A percentile compares a stretch with the other conserved stretches of the same genome.
Conservation (phyloP, 2,329 filamentous ascomycete genomes). For the Microcera coccophila region DNA sequence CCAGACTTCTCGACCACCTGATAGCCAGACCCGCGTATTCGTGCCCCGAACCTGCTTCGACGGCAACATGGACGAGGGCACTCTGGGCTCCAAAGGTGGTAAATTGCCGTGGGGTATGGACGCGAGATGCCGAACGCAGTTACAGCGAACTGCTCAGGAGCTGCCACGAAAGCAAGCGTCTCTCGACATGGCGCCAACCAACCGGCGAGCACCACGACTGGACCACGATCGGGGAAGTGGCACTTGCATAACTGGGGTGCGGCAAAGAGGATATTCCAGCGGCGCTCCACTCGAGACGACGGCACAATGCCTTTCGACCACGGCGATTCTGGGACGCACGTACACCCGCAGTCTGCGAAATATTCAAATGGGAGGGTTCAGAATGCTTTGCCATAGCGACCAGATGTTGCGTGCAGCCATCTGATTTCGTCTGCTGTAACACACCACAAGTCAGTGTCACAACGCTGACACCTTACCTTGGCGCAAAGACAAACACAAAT, state of each 20-base stretch:
- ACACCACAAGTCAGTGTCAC: neutral
- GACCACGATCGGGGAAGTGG: conserved; percentile 24
- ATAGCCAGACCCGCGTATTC: conserved; percentile 25
- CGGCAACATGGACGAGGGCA: conserved; percentile 15
- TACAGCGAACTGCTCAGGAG: conserved; percentile 30
- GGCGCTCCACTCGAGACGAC: conserved; percentile 19
- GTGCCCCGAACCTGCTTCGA: conserved; percentile 12
- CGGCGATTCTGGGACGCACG: conserved; percentile 15
- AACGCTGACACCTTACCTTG: too few species aligned
- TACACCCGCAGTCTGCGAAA: conserved; percentile 23
- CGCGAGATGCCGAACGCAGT: conserved; percentile 14
- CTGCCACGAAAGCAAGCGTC: conserved; percentile 39
- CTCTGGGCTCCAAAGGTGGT: too few species aligned
- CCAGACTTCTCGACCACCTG: conserved; percentile 21
- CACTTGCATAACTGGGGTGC: conserved; percentile 27
- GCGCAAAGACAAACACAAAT: too few species aligned
- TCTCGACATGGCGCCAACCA: conserved; percentile 27
- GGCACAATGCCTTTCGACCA: conserved; percentile 26
- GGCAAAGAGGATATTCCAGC: conserved; percentile 7
- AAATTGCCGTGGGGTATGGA: conserved; percentile 17
- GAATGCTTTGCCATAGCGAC: too few species aligned
- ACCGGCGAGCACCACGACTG: conserved; percentile 24
- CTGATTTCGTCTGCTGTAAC: neutral
- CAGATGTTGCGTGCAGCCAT: too few species aligned
- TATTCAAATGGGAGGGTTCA: conserved; percentile 25